Conservation (phyloP, 805 yeast genomes). For the Isabelozyma pseudorhagii region DNA sequence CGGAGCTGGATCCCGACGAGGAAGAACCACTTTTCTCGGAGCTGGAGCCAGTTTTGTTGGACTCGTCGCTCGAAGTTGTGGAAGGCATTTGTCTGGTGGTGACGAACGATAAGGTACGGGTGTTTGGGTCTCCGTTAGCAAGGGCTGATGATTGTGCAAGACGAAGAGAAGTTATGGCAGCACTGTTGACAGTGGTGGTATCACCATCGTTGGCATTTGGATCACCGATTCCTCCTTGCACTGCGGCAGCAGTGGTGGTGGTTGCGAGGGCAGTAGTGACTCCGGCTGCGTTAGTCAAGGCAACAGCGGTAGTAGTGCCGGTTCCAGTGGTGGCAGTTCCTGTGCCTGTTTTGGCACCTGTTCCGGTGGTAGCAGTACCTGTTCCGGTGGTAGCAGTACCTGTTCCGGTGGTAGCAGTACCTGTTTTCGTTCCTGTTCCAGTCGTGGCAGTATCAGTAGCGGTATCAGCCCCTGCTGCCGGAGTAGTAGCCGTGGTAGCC, state of each 20-base stretch:
- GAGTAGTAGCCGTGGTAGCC: conserved; percentile 9
- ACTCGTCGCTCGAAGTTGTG: conserved; percentile 6
- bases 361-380: conserved; percentile 5
- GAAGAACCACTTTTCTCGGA: neutral
- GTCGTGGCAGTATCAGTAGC: conserved; percentile 8
- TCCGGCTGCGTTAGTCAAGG: conserved; percentile 5
- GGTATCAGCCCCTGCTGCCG: conserved; percentile 12
- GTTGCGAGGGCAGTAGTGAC: conserved; percentile 12
- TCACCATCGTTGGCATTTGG: conserved; percentile 4
- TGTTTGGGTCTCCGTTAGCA: conserved; percentile 15
- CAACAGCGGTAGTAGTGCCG: conserved; percentile 8
- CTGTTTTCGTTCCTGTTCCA: conserved; percentile 8
- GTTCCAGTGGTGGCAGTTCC: conserved; percentile 3
- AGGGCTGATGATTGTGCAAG: conserved; percentile 3
- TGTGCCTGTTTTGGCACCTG: conserved; percentile 7
- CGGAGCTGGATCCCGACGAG: conserved; percentile 5
- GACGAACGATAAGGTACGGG: conserved; percentile 21
- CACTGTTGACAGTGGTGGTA: conserved; percentile 9
- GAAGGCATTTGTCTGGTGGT: conserved; percentile 28
- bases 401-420: conserved; percentile 11
- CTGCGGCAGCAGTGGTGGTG: conserved; percentile 8
- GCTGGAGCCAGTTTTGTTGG: conserved; percentile 4
- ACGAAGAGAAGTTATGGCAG: conserved; percentile 15
- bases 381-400: conserved; percentile 7
- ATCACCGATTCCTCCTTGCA: conserved; percentile 6